A percentile compares a stretch with the other conserved stretches of the same genome.
Evolutionary conservation across 768 basidiomycete species (phyloP).

Genomic region (Hortiboletus campestris): DNA sequence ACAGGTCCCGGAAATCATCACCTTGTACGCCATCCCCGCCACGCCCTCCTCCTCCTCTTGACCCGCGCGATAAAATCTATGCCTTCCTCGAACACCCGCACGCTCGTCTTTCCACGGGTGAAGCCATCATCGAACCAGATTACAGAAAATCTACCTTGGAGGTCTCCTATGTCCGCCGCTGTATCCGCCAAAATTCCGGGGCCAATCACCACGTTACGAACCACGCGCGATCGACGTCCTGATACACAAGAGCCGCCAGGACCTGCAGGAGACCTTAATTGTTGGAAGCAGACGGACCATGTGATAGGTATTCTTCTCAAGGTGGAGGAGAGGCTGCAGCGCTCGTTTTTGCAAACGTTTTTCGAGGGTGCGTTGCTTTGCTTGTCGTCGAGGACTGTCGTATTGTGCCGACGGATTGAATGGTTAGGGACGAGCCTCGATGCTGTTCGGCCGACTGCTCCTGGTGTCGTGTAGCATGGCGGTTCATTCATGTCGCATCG

Average conservation of each 20-base stretch:
- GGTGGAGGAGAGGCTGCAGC: constrained; percentile 42
- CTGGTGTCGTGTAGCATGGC: constrained; percentile 32
- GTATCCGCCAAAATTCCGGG: constrained; percentile 86
- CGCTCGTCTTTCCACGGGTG: background rate
- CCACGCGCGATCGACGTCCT: constrained; percentile 81
- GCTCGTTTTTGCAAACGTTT: constrained; percentile 80
- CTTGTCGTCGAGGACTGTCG: background rate
- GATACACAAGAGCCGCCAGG: constrained; percentile 78
- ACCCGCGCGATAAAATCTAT: constrained; percentile 9
- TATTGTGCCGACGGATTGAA: background rate
- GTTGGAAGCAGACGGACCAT: constrained; percentile 88
- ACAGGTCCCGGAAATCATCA: constrained; percentile 89
- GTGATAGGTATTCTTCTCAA: constrained; percentile 67
- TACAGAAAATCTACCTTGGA: constrained; percentile 2
- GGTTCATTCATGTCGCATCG: background rate
- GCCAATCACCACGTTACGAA: constrained; percentile 79
- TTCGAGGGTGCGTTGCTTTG: constrained; percentile 59
- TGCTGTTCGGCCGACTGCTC: constrained; percentile 65
- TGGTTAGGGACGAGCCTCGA: constrained; percentile 81
- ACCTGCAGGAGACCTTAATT: constrained; percentile 93
- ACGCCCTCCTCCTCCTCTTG: no score
- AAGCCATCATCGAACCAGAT: background rate
- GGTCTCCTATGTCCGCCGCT: constrained; percentile 64
- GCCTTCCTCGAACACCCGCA: constrained; percentile 4
- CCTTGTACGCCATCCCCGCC: constrained; percentile 78